phyloP scores from a whole-genome alignment of 176 grass and related monocot genomes.

The Hordeum marinum region DNA sequence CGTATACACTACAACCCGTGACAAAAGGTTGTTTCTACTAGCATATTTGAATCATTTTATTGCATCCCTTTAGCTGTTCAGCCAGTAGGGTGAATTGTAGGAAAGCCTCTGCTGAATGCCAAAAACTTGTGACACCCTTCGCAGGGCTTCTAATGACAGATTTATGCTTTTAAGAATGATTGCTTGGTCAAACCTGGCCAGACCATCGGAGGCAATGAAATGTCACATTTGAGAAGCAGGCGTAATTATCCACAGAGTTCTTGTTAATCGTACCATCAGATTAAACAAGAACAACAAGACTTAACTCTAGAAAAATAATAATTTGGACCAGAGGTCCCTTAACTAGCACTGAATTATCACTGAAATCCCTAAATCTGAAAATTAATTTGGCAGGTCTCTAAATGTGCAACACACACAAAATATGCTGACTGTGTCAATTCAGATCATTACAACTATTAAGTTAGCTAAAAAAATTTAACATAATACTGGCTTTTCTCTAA shows the following conservation, averaged over 20 bases:
- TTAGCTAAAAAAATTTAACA: not conserved
- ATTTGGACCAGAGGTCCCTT: not conserved
- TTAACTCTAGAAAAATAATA: not conserved
- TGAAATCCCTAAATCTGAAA: not conserved
- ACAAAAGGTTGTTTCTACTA: slow-evolving; percentile 13
- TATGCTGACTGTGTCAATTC: not conserved
- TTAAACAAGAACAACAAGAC: slow-evolving; percentile 2
- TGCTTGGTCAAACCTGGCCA: slow-evolving; percentile 70
- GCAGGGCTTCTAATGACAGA: slow-evolving; percentile 47
- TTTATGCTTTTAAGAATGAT: slow-evolving; percentile 54
- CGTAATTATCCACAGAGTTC: slow-evolving; percentile 73
- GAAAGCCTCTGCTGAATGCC: slow-evolving; percentile 50
- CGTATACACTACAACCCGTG: not conserved
- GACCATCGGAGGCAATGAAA: slow-evolving; percentile 49
- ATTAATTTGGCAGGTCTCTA: too few species aligned
- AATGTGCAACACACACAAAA: not conserved
- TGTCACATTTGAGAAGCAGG: slow-evolving; percentile 54
- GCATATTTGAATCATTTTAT: slow-evolving; percentile 12
- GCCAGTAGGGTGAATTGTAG: slow-evolving; percentile 1
- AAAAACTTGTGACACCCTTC: slow-evolving; percentile 68
- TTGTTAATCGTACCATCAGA: slow-evolving; percentile 43
- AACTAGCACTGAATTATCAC: not conserved
- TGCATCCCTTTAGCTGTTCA: slow-evolving; percentile 15
- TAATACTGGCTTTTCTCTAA: slow-evolving; percentile 49
- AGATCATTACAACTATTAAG: not conserved